Conservation (phyloP, 176 grass and related monocot species). For the Rhipidocladum racemiflorum region DNA sequence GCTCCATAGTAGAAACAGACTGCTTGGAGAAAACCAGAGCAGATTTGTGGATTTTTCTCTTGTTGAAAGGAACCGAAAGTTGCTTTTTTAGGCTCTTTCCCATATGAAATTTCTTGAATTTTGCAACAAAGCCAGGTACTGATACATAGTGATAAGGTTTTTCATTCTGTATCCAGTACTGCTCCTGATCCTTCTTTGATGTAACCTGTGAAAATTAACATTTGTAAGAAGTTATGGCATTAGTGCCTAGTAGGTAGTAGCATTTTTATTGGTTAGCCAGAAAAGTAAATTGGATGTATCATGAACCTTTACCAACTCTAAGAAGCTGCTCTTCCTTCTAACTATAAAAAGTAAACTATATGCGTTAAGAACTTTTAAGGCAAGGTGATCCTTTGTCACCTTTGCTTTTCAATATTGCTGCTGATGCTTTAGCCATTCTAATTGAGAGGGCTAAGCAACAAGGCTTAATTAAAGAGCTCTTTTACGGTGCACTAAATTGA, state of each 20-base stretch:
- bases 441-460: no score
- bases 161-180: slow-evolving; percentile 55
- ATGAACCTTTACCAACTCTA: not conserved
- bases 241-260: slow-evolving; percentile 2
- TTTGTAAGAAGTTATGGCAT: not conserved
- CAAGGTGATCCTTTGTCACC: no score
- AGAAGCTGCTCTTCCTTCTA: not conserved
- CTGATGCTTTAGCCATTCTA: no score
- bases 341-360: slow-evolving; percentile 1
- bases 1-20: slow-evolving; percentile 56
- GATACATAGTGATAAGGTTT: slow-evolving; percentile 60
- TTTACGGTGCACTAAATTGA: no score
- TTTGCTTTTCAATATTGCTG: no score
- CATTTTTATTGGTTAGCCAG: not conserved
- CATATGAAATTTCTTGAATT: slow-evolving; percentile 68
- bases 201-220: slow-evolving; percentile 45
- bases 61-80: slow-evolving; percentile 70
- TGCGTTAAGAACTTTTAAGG: not conserved
- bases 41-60: slow-evolving; percentile 66
- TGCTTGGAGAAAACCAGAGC: slow-evolving; percentile 73
- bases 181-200: slow-evolving; percentile 68
- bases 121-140: slow-evolving; percentile 57
- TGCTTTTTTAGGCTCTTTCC: slow-evolving; percentile 61
- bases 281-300: not conserved
- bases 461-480: no score